Evolutionary conservation across 768 basidiomycete species (phyloP).

Genomic region (Xerocomus potaroensis): DNA sequence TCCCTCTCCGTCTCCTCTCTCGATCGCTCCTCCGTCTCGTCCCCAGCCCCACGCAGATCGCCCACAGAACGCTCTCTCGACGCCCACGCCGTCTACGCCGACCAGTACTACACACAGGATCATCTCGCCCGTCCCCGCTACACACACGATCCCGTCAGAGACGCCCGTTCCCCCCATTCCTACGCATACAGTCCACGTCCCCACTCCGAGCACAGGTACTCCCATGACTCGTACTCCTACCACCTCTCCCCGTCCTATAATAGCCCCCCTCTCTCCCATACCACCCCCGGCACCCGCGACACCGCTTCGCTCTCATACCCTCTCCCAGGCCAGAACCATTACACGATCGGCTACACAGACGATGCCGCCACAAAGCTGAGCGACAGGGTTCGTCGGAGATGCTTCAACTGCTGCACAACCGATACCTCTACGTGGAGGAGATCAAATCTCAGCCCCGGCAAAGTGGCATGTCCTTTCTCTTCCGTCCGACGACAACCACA

Average conservation of each 20-base stretch:
- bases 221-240: slow-evolving; percentile 33
- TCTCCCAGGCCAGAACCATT: slow-evolving; percentile 36
- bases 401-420: slow-evolving; percentile 83
- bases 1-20: slow-evolving; percentile 55
- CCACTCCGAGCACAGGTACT: slow-evolving; percentile 29
- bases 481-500: not conserved
- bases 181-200: slow-evolving; percentile 27
- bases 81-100: slow-evolving; percentile 37
- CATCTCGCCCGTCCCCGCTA: slow-evolving; percentile 30
- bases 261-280: slow-evolving; percentile 27
- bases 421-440: slow-evolving; percentile 81
- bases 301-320: slow-evolving; percentile 31
- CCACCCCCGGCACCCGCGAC: slow-evolving; percentile 20
- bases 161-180: slow-evolving; percentile 34
- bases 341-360: slow-evolving; percentile 55
- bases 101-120: slow-evolving; percentile 39
- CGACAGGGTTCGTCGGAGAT: slow-evolving; percentile 69
- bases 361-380: slow-evolving; percentile 79
- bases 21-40: slow-evolving; percentile 57
- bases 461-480: slow-evolving; percentile 48
- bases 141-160: slow-evolving; percentile 32
- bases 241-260: slow-evolving; percentile 24
- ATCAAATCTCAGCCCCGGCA: slow-evolving; percentile 73
- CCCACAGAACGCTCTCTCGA: slow-evolving; percentile 31
- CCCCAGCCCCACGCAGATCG: slow-evolving; percentile 49